phyloP scores from a whole-genome alignment of 306 rosid species.

The Lathyrus tuberosus region DNA sequence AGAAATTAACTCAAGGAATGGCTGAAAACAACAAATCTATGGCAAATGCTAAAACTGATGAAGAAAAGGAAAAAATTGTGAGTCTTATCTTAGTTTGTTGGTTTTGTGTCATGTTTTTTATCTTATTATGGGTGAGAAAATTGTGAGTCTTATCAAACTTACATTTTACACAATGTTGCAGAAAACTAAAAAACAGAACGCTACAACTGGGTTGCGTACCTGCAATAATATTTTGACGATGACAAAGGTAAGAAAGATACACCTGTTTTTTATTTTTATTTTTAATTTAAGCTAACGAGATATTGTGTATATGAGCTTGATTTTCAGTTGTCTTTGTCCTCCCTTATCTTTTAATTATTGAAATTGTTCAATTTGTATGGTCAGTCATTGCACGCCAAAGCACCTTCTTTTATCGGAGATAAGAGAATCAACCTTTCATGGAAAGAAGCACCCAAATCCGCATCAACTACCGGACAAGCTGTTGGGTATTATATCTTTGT shows the following conservation, averaged over 20 bases:
- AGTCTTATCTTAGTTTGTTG: slow-evolving; percentile 45
- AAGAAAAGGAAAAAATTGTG: slow-evolving; percentile 83
- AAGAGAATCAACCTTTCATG: slow-evolving; percentile 91
- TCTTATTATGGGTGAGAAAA: background rate
- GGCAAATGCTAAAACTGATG: slow-evolving; percentile 93
- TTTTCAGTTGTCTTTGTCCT: background rate
- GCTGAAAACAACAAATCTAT: slow-evolving; percentile 88
- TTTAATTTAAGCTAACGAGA: background rate
- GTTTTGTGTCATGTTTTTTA: slow-evolving; percentile 30
- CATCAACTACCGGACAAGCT: slow-evolving; percentile 47
- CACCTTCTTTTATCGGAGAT: slow-evolving; percentile 87
- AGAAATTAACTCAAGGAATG: slow-evolving; percentile 98
- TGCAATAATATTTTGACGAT: slow-evolving; percentile 89
- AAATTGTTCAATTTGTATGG: slow-evolving; percentile 33
- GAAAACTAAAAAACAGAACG: slow-evolving; percentile 93
- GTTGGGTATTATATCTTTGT: slow-evolving; percentile 61
- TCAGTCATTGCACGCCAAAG: slow-evolving; percentile 61
- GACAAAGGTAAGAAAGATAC: slow-evolving; percentile 68
- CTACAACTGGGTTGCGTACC: slow-evolving; percentile 91
- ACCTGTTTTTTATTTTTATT: background rate
- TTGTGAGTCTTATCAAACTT: slow-evolving; percentile 1
- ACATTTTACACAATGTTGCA: slow-evolving; percentile 40
- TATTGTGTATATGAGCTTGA: slow-evolving; percentile 24
- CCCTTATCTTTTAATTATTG: background rate
- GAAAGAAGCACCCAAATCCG: slow-evolving; percentile 82